Evolutionary conservation across 257 asterid genomes (phyloP).

Genomic region (Nicotiana attenuata): DNA sequence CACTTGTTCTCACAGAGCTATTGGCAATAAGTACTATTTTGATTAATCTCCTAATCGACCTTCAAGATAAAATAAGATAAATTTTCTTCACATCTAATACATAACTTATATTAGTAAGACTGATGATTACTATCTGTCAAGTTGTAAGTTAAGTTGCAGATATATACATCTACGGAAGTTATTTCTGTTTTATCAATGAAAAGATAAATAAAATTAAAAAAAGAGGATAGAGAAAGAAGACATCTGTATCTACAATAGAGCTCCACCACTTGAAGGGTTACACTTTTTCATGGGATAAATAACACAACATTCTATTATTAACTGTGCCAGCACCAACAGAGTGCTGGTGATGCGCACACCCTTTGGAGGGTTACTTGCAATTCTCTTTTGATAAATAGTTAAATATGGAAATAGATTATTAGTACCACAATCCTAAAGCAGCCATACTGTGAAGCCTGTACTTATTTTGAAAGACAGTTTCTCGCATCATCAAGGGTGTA

Average conservation of each 20-base stretch:
- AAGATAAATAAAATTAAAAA: neutral
- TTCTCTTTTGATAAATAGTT: neutral
- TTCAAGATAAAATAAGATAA: neutral
- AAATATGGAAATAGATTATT: neutral
- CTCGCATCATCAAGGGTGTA: neutral
- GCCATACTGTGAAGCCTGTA: neutral
- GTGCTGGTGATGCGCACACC: neutral
- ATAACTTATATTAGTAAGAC: neutral
- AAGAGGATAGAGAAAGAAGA: neutral
- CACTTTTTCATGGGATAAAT: neutral
- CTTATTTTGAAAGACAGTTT: neutral
- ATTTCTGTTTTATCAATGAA: neutral
- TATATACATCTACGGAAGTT: neutral
- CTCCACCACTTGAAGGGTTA: neutral
- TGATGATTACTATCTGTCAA: neutral
- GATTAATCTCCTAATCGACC: neutral
- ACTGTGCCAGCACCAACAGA: neutral
- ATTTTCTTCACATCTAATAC: neutral
- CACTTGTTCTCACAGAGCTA: neutral
- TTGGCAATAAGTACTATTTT: neutral
- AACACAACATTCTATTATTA: neutral
- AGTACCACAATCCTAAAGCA: neutral
- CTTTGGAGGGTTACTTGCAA: neutral
- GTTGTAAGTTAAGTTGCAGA: conserved; percentile 1
- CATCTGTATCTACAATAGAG: neutral